Evolutionary conservation across 2,329 filamentous ascomycete species (phyloP).

Genomic region (Sclerotinia subarctica): DNA sequence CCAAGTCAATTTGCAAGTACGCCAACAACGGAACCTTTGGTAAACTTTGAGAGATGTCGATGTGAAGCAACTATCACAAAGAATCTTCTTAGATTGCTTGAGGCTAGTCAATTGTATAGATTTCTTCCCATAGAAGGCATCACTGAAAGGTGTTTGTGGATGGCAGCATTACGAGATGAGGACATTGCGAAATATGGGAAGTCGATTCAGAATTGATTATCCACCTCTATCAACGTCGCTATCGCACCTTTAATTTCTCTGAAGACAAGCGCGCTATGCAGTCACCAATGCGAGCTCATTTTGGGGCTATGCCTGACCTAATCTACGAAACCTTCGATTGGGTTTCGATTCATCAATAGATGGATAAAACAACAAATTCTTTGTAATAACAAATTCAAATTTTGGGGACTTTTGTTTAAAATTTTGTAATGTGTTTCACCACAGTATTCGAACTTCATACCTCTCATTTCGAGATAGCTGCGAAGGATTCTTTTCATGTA

Average conservation of each 20-base stretch:
- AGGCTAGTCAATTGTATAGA: conserved; percentile 70
- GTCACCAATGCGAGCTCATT: not conserved
- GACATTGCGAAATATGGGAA: conserved; percentile 57
- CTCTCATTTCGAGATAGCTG: conserved; percentile 19
- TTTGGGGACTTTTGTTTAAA: conserved; percentile 22
- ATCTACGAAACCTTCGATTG: conserved; percentile 9
- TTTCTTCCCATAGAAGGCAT: conserved; percentile 75
- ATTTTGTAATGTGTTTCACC: conserved; percentile 20
- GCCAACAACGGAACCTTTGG: conserved; percentile 62
- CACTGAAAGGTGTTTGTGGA: conserved; percentile 80
- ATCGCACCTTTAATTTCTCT: not conserved
- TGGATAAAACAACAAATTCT: conserved; percentile 15
- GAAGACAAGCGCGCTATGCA: not conserved
- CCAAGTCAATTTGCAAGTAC: conserved; percentile 70
- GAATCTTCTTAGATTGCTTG: conserved; percentile 72
- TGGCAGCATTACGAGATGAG: conserved; percentile 71
- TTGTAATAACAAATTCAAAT: conserved; percentile 21
- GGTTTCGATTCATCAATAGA: conserved; percentile 12
- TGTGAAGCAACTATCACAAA: conserved; percentile 75
- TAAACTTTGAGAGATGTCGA: conserved; percentile 82
- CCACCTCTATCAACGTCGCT: not conserved
- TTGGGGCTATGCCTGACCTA: not conserved
- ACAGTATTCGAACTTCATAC: conserved; percentile 20
- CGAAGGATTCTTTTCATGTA: conserved; percentile 20
- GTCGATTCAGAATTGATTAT: conserved; percentile 35